Percentiles rank a stretch among this genome's conserved stretches.
Evolutionary conservation across 768 basidiomycete species (phyloP).

Genomic region (Asterophora lycoperdoides): DNA sequence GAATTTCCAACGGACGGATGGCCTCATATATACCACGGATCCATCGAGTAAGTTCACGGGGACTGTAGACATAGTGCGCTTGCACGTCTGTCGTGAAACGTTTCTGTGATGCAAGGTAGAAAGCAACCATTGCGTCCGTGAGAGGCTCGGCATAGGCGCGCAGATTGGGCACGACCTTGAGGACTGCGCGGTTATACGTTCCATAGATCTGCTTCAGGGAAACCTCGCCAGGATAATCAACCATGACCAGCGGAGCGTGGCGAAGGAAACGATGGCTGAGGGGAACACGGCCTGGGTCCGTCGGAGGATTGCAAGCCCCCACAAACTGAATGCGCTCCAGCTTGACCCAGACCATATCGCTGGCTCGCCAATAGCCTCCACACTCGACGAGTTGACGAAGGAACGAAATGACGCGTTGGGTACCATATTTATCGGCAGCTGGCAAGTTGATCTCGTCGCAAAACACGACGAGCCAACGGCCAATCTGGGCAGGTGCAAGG

Average conservation of each 20-base stretch:
- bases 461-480: slow-evolving; percentile 98
- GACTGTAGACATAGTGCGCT: slow-evolving; percentile 98
- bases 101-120: slow-evolving; percentile 92
- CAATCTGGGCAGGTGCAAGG: slow-evolving; percentile 89
- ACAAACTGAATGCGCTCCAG: slow-evolving; percentile 99
- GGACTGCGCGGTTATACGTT: slow-evolving; percentile 92
- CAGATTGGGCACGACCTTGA: slow-evolving; percentile 93
- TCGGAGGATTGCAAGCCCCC: slow-evolving; percentile 98
- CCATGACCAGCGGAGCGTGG: slow-evolving; percentile 97
- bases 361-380: slow-evolving; percentile 91
- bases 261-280: slow-evolving; percentile 96
- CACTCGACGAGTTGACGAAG: slow-evolving; percentile 93
- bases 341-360: slow-evolving; percentile 96
- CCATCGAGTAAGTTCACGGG: slow-evolving; percentile 98
- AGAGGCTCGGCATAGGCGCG: slow-evolving; percentile 91
- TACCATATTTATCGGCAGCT: slow-evolving; percentile 95
- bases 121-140: slow-evolving; percentile 95
- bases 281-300: slow-evolving; percentile 98
- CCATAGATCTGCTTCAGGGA: slow-evolving; percentile 98
- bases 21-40: slow-evolving; percentile 96
- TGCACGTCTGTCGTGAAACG: slow-evolving; percentile 96
- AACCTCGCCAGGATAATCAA: slow-evolving; percentile 96
- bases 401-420: slow-evolving; percentile 98
- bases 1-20: slow-evolving; percentile 87
- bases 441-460: slow-evolving; percentile 99